Percentiles rank a stretch among this genome's conserved stretches.
These are phyloP conservation scores for Hortiboletus campestris DNA, from an alignment of 768 basidiomycete species.

Conservation along the genomic window DNA sequence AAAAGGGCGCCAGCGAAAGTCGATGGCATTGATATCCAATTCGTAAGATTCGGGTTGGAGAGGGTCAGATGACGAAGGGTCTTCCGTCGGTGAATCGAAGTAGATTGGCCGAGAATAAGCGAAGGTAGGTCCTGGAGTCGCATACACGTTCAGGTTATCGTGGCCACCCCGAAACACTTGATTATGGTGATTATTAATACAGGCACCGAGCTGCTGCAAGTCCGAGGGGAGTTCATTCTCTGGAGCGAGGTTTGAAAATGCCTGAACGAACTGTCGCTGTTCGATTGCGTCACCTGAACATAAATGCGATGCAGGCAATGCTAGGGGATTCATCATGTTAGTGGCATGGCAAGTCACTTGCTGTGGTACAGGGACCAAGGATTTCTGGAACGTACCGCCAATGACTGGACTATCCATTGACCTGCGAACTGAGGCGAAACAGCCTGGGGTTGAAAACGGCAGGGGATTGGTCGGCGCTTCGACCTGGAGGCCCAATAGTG, in stretches of 20 bases:
- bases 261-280: background rate
- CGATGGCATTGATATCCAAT: conserved; percentile 41
- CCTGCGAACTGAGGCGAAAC: conserved; percentile 13
- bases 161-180: conserved; percentile 1
- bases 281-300: conserved; percentile 13
- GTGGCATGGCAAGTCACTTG: conserved; percentile 5
- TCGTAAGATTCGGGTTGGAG: conserved; percentile 36
- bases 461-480: background rate
- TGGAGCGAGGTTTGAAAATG: conserved; percentile 8
- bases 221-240: conserved; percentile 13
- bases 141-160: conserved; percentile 29
- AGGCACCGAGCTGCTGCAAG: conserved; percentile 3
- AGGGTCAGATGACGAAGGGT: conserved; percentile 42
- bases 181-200: background rate
- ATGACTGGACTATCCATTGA: background rate
- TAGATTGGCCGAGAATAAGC: conserved; percentile 37
- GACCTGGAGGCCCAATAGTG: background rate
- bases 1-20: conserved; percentile 60
- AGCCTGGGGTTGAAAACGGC: conserved; percentile 29
- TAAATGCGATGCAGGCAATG: conserved; percentile 12
- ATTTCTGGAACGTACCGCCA: conserved; percentile 1
- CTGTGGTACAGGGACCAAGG: conserved; percentile 5
- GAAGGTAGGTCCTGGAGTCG: conserved; percentile 49
- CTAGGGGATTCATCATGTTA: conserved; percentile 12
- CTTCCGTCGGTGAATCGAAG: conserved; percentile 53